These are phyloP conservation scores for Haplographium delicatum DNA, from an alignment of 495 filamentous ascomycete genomes.

Conservation along the genomic window DNA sequence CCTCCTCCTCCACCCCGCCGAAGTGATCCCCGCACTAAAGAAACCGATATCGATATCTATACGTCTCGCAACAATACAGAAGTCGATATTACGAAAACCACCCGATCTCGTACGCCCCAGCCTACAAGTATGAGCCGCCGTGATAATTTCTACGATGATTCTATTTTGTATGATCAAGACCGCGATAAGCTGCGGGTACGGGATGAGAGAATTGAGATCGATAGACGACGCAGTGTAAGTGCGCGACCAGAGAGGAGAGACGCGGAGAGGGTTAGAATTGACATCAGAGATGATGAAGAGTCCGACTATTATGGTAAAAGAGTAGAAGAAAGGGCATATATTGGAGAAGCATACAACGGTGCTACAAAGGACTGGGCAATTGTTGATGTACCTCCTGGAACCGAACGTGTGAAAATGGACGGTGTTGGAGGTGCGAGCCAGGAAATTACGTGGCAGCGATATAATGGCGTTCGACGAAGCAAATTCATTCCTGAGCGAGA, in stretches of 20 bases:
- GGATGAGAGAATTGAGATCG: constrained; percentile 26
- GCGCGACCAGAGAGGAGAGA: constrained; percentile 17
- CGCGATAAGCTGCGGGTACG: constrained; percentile 34
- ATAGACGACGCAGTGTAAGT: constrained; percentile 18
- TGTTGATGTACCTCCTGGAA: constrained; percentile 76
- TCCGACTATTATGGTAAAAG: constrained; percentile 61
- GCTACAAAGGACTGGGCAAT: constrained; percentile 69
- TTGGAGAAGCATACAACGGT: constrained; percentile 63
- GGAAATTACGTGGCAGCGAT: constrained; percentile 70
- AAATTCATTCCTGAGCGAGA: constrained; percentile 58
- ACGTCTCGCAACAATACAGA: constrained; percentile 36
- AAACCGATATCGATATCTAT: constrained; percentile 52
- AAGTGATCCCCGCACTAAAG: constrained; percentile 34
- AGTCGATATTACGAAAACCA: constrained; percentile 35
- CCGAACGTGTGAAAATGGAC: constrained; percentile 68
- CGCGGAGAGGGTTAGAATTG: constrained; percentile 7
- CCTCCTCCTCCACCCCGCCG: constrained; percentile 38
- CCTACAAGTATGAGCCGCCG: constrained; percentile 33
- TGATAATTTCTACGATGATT: constrained; percentile 46
- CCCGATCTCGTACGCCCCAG: constrained; percentile 13
- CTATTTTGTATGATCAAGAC: constrained; percentile 55
- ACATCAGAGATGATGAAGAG: constrained; percentile 46
- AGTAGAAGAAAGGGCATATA: constrained; percentile 51
- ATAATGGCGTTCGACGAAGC: constrained; percentile 67
- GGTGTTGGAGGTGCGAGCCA: constrained; percentile 60